Evolutionary conservation across 225 moss, liverwort and hornwort species (phyloP).

Genomic region (Bryum argenteum): DNA sequence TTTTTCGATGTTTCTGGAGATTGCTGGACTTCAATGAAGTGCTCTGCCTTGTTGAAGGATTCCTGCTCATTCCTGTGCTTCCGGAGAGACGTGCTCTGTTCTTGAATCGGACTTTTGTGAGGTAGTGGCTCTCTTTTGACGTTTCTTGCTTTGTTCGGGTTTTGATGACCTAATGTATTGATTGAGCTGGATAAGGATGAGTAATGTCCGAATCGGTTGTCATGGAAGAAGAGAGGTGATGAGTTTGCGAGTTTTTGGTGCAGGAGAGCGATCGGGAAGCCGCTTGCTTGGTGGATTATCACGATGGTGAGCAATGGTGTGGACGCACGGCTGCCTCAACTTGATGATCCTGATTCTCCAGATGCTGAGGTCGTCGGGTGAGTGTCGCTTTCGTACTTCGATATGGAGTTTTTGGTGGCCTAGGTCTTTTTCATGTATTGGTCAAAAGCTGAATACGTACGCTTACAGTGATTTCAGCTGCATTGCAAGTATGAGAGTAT

Average conservation of each 20-base stretch:
- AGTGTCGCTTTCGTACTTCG: conserved; percentile 37
- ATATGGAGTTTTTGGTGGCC: background rate
- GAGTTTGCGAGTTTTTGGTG: background rate
- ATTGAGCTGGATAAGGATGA: background rate
- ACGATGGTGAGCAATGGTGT: conserved; percentile 68
- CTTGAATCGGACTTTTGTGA: conserved; percentile 6
- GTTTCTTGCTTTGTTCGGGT: conserved; percentile 17
- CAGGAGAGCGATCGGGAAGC: conserved; percentile 25
- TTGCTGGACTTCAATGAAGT: background rate
- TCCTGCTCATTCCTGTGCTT: no score
- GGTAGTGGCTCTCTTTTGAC: background rate
- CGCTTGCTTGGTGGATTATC: conserved; percentile 1
- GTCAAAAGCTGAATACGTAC: background rate
- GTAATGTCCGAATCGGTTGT: no score
- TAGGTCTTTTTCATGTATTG: background rate
- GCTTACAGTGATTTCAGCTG: conserved; percentile 3
- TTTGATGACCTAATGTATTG: conserved; percentile 1
- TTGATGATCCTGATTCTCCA: conserved; percentile 93
- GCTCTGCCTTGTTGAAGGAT: no score
- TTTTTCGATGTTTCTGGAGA: conserved; percentile 1
- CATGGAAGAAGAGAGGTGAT: background rate
- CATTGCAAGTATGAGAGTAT: conserved; percentile 15
- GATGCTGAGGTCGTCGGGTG: conserved; percentile 83
- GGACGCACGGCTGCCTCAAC: conserved; percentile 70
- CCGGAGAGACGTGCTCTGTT: conserved; percentile 2